Base-by-base conservation (phyloP, 2,329 filamentous ascomycete species). In the Fusarium humuli region DNA sequence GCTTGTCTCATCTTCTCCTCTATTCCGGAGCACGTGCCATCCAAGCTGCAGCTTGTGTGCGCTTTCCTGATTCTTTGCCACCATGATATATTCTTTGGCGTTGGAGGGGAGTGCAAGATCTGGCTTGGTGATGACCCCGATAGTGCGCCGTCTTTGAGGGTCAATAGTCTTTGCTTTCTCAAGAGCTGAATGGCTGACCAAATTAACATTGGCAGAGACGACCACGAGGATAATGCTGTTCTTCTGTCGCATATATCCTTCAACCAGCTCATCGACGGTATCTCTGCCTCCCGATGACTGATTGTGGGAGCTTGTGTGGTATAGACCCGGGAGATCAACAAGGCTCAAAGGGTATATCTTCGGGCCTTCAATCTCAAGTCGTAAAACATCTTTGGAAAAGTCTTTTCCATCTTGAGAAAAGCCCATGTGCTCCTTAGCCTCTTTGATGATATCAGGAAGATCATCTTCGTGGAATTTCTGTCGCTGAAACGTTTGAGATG, bases 141-240 rank as follows among this genome's bases (percentile, higher is more conserved):
- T 76, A 0, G 87, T 90, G 3, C 87, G 82, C 4, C 76, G 66
- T 16, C 81, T 79, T 1, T 79, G 69, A 2, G 78, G 77, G 65
- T 89, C 86, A 30, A 83, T 72, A 16, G 78, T 71, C 20, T 80
- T 78, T 5, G 81, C 83, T 14, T 82, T 78, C 1, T 81, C 76
- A 1, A 88, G 75, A 7, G 91, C 82, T 7, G 78, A 77, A 57
- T 91, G 88, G 42, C 84, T 83, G 13, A 83, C 83, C 30, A 83
- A 81, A 44, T 88, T 82, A 16, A 80, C 79, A 37, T 81, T 83
- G 2, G 86, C 86, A 0, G 83, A 80, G 2, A 89, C 77, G 1
- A 89, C 81, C 0, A 86, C 85, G 0, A 91, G 77, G 3, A 90
- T 87, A 57, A 91, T 88, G 70, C 83, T 90, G n/a, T 87, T 82